Conservation (phyloP, 2,329 filamentous ascomycete genomes). For the Emmonsiellopsis sp. region DNA sequence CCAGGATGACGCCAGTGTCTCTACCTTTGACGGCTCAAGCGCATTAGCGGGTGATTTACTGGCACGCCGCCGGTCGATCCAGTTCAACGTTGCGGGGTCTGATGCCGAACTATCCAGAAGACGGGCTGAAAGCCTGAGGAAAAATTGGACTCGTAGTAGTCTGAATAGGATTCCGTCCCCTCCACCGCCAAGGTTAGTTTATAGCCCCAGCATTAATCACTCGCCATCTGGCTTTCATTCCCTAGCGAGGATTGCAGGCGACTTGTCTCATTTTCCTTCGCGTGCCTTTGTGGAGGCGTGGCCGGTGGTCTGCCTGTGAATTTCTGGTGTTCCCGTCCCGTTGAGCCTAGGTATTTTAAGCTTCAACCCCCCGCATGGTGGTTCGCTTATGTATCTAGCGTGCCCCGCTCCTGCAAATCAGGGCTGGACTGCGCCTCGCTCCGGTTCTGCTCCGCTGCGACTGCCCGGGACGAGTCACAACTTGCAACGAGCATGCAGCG, state of each 20-base stretch:
- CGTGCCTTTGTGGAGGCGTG: too few relatives aligned
- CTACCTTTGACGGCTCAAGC: background rate
- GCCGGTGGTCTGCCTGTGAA: background rate
- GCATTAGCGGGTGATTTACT: slow-evolving; percentile 12
- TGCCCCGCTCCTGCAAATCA: slow-evolving; percentile 7
- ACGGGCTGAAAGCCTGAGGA: slow-evolving; percentile 18
- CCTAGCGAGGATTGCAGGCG: background rate
- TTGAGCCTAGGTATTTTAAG: background rate
- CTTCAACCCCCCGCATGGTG: background rate
- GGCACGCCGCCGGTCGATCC: slow-evolving; percentile 27
- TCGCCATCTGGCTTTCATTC: background rate
- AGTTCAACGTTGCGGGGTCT: slow-evolving; percentile 25
- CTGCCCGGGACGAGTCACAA: background rate
- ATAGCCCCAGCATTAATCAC: background rate
- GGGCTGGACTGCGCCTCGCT: background rate
- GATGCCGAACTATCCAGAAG: slow-evolving; percentile 19
- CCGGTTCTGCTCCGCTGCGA: background rate
- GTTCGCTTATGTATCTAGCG: slow-evolving; percentile 5
- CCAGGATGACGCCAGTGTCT: background rate
- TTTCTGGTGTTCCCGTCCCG: background rate
- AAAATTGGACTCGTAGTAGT: slow-evolving; percentile 13
- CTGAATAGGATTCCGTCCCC: slow-evolving; percentile 24
- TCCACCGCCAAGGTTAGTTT: slow-evolving; percentile 29
- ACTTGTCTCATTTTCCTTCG: too few relatives aligned
- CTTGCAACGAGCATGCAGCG: background rate